Percentiles rank a stretch among this genome's conserved stretches.
Conservation (phyloP, 1,284 basidiomycete genomes). For the Sporisorium iseilematis-ciliati region DNA sequence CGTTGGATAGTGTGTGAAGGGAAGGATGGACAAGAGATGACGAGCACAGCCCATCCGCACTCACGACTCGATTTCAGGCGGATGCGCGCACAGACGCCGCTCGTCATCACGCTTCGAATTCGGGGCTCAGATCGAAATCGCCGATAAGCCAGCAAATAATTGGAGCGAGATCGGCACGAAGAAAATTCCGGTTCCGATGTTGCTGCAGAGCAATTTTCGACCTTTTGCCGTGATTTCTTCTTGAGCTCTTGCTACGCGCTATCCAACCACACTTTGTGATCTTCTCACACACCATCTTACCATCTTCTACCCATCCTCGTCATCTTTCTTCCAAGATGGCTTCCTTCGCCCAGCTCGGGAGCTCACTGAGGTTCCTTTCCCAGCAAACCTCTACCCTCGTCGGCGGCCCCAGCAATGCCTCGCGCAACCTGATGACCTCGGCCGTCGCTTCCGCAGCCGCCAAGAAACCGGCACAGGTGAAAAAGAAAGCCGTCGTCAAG, state of each 20-base stretch:
- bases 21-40: background rate
- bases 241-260: background rate
- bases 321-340: conserved; percentile 20
- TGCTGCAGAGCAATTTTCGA: conserved; percentile 26
- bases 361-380: conserved; percentile 24
- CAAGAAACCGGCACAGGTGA: conserved; percentile 51
- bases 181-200: conserved; percentile 31
- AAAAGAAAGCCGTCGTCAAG: conserved; percentile 62
- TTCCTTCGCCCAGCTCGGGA: conserved; percentile 21
- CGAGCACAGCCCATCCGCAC: conserved; percentile 22
- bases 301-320: background rate
- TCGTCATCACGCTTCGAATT: conserved; percentile 23
- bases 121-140: background rate
- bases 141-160: background rate
- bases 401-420: conserved; percentile 16
- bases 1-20: background rate
- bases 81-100: conserved; percentile 19
- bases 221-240: conserved; percentile 15
- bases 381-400: conserved; percentile 13
- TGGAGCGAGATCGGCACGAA: background rate
- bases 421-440: conserved; percentile 27
- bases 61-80: conserved; percentile 12
- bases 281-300: background rate
- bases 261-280: background rate
- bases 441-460: conserved; percentile 36